Conservation (phyloP, 305 asterid species). For the Solanum chacoense region DNA sequence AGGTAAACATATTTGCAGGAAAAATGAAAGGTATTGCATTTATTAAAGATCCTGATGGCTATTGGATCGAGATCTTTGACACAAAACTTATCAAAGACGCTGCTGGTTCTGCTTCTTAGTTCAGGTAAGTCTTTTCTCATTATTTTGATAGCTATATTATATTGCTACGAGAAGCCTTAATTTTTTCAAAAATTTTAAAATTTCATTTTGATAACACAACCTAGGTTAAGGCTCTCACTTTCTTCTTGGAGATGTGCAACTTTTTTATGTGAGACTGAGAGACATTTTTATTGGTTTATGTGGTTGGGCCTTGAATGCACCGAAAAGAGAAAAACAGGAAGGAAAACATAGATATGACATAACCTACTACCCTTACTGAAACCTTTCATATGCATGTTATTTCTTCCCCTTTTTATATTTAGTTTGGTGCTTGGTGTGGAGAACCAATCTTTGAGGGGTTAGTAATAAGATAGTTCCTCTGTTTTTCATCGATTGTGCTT, state of each 20-base stretch:
- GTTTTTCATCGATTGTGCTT: background rate
- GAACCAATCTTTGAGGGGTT: background rate
- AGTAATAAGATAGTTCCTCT: background rate
- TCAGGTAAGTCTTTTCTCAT: background rate
- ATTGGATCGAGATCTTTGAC: slow-evolving; percentile 89
- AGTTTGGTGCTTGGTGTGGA: background rate
- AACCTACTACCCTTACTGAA: background rate
- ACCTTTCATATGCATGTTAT: background rate
- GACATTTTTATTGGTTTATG: background rate
- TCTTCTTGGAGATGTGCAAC: background rate
- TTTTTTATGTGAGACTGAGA: background rate
- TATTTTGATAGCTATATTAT: background rate
- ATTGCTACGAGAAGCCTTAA: background rate
- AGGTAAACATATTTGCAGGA: slow-evolving; percentile 33
- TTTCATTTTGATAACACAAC: background rate
- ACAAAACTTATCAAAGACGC: slow-evolving; percentile 29
- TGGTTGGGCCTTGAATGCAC: background rate
- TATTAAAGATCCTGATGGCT: slow-evolving; percentile 92
- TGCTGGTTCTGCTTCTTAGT: slow-evolving; percentile 28
- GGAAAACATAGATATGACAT: background rate
- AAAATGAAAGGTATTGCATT: slow-evolving; percentile 67
- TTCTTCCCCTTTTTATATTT: background rate
- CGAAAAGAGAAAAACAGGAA: background rate
- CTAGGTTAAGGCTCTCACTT: background rate
- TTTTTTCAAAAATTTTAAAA: background rate